phyloP scores from a whole-genome alignment of 1,284 basidiomycete species.

The Garcileccinum viscosum region DNA sequence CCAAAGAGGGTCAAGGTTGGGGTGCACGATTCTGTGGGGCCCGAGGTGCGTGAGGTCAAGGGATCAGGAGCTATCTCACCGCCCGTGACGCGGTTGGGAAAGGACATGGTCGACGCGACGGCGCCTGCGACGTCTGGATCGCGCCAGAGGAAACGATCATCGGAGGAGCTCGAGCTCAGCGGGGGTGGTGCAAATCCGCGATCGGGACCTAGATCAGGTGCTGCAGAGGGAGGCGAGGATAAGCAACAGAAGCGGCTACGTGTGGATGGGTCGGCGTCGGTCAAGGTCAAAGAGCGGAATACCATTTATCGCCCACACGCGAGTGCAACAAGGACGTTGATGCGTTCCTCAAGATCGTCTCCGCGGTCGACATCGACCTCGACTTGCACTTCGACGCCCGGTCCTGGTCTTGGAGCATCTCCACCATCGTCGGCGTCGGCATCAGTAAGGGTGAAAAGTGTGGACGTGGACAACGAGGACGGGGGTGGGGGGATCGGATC shows the following conservation, averaged over 20 bases:
- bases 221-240: constrained; percentile 13
- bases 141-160: constrained; percentile 42
- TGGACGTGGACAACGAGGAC: constrained; percentile 19
- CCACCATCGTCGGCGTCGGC: constrained; percentile 13
- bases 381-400: constrained; percentile 17
- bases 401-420: neutral
- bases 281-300: constrained; percentile 9
- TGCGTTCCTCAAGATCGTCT: constrained; percentile 14
- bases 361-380: constrained; percentile 8
- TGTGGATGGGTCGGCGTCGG: constrained; percentile 26
- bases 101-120: constrained; percentile 4
- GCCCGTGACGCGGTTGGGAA: neutral
- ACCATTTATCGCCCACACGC: neutral
- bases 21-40: neutral
- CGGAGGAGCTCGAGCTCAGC: constrained; percentile 35
- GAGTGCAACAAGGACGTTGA: neutral
- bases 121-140: constrained; percentile 7
- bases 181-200: constrained; percentile 12
- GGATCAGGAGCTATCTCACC: neutral
- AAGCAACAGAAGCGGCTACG: constrained; percentile 39
- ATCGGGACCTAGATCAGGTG: neutral
- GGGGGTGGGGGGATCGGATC: constrained; percentile 21
- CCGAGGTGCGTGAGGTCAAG: constrained; percentile 20
- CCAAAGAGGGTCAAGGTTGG: constrained; percentile 38
- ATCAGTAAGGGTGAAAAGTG: constrained; percentile 21